Conservation (phyloP, 1,139 yeast genomes). For the Blastobotrys proliferans region DNA sequence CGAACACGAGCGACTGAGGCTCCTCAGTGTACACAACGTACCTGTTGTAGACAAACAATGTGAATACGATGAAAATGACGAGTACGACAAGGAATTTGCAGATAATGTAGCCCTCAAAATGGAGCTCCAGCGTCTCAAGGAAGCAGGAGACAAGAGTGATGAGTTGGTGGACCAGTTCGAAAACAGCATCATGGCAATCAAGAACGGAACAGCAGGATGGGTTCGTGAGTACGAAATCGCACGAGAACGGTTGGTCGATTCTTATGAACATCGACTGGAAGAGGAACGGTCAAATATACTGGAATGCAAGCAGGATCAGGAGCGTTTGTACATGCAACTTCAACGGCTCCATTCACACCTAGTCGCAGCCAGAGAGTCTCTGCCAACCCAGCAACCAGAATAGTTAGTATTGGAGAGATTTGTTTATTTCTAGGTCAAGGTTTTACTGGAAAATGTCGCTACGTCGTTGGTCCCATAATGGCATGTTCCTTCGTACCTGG, state of each 20-base stretch:
- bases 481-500: slow-evolving; percentile 63
- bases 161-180: slow-evolving; percentile 25
- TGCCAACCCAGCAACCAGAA: slow-evolving; percentile 1
- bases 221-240: slow-evolving; percentile 22
- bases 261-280: slow-evolving; percentile 24
- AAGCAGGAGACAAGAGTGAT: slow-evolving; percentile 22
- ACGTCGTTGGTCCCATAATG: slow-evolving; percentile 67
- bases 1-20: slow-evolving; percentile 18
- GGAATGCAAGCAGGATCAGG: slow-evolving; percentile 18
- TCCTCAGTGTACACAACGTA: slow-evolving; percentile 14
- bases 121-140: slow-evolving; percentile 27
- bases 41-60: slow-evolving; percentile 10
- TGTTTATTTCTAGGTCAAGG: too few species aligned
- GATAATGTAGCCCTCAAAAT: slow-evolving; percentile 26
- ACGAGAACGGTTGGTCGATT: slow-evolving; percentile 18
- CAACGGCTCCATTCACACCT: slow-evolving; percentile 17
- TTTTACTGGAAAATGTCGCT: slow-evolving; percentile 44
- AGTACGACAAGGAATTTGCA: slow-evolving; percentile 1
- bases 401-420: not conserved
- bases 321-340: slow-evolving; percentile 20
- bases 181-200: slow-evolving; percentile 20
- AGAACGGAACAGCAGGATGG: slow-evolving; percentile 20
- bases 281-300: slow-evolving; percentile 23
- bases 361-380: slow-evolving; percentile 12
- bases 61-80: slow-evolving; percentile 11